A percentile compares a stretch with the other conserved stretches of the same genome.
phyloP scores from a whole-genome alignment of 148 eudicot genomes.

The Beta vulgaris region DNA sequence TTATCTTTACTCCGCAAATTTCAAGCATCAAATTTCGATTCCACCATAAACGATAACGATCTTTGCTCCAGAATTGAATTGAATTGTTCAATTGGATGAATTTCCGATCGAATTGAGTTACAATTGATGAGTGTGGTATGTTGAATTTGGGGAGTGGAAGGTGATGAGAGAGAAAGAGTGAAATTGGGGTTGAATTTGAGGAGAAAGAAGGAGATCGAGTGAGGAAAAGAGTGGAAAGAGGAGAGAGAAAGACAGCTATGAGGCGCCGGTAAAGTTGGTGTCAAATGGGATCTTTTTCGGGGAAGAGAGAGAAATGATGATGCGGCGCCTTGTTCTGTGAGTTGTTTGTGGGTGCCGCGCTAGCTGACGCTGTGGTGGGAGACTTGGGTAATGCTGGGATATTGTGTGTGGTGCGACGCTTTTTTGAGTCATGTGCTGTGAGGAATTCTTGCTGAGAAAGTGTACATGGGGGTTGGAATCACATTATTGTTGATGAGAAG shows the following conservation, averaged over 20 bases:
- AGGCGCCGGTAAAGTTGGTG: background rate
- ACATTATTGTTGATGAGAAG: too few species aligned
- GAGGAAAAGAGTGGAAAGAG: background rate
- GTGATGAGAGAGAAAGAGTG: background rate
- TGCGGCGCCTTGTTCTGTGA: too few species aligned
- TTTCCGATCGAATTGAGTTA: background rate
- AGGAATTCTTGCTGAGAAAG: too few species aligned
- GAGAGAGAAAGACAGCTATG: background rate
- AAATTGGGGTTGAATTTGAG: conserved; percentile 5
- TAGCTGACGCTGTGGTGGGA: too few species aligned
- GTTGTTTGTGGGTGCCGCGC: too few species aligned
- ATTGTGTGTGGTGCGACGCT: too few species aligned
- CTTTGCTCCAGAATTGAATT: too few species aligned
- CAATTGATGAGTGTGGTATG: too few species aligned
- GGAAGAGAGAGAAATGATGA: background rate
- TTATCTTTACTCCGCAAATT: background rate
- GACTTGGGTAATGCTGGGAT: too few species aligned
- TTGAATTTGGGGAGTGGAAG: background rate
- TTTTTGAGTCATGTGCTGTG: too few species aligned
- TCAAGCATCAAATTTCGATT: background rate
- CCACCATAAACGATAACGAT: background rate
- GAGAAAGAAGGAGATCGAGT: background rate
- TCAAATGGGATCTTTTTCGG: background rate
- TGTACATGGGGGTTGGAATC: too few species aligned
- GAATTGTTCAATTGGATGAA: background rate